Evolutionary conservation across 1,139 yeast species (phyloP).

Genomic region (Zygosaccharomyces sapae): DNA sequence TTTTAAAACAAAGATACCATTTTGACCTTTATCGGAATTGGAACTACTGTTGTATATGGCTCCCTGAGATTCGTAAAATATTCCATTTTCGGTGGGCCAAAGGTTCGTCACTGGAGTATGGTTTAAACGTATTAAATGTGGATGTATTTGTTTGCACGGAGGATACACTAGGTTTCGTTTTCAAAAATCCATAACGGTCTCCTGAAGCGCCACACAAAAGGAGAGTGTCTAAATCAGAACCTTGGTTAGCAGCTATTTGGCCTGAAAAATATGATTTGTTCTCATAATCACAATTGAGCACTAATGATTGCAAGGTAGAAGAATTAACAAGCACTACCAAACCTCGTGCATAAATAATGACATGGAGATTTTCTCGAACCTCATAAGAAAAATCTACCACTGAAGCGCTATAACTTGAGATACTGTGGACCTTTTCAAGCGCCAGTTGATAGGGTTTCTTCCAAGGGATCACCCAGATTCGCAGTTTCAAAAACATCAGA

Average conservation of each 20-base stretch:
- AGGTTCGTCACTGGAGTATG: conserved; percentile 8
- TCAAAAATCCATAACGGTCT: conserved; percentile 10
- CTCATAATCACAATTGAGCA: conserved; percentile 2
- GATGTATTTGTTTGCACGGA: background rate
- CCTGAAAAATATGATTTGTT: conserved; percentile 7
- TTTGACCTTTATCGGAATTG: background rate
- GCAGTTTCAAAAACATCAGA: background rate
- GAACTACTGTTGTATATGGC: conserved; percentile 5
- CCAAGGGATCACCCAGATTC: background rate
- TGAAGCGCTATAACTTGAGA: background rate
- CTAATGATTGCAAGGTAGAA: background rate
- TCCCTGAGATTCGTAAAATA: conserved; percentile 10
- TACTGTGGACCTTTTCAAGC: background rate
- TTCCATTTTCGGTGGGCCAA: conserved; percentile 9
- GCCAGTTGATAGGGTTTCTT: background rate
- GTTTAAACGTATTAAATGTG: background rate
- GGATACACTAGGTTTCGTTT: conserved; percentile 1
- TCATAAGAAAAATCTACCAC: conserved; percentile 1
- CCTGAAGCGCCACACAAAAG: conserved; percentile 12
- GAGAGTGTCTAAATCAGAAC: conserved; percentile 6
- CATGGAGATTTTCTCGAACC: background rate
- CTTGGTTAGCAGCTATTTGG: conserved; percentile 3
- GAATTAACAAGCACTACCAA: background rate
- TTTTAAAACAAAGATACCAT: conserved; percentile 6
- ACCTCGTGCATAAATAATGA: background rate